Percentiles rank a stretch among this genome's conserved stretches.
Conservation (phyloP, 2,329 filamentous ascomycete genomes). For the Trichoderma sp. region DNA sequence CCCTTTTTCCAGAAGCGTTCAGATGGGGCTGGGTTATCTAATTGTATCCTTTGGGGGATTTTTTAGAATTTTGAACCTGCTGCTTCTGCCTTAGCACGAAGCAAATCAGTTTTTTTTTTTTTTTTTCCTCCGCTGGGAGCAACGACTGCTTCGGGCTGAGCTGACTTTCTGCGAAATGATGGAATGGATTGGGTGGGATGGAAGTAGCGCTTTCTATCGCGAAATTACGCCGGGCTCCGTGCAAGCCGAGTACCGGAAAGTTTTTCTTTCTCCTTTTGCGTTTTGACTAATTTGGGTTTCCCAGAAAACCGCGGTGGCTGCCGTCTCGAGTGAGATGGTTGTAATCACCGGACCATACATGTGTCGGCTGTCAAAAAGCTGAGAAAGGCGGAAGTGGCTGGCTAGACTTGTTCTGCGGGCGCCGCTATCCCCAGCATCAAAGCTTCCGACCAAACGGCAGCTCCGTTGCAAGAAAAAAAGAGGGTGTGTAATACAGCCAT, state of each 20-base stretch:
- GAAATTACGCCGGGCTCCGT: neutral
- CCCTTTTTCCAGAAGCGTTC: neutral
- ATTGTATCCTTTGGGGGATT: neutral
- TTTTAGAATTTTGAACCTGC: neutral
- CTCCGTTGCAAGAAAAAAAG: neutral
- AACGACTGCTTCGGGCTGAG: conserved; percentile 4
- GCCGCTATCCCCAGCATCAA: neutral
- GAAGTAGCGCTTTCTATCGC: neutral
- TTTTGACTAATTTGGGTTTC: conserved; percentile 2
- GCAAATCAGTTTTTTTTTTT: neutral
- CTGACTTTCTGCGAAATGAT: neutral
- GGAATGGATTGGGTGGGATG: neutral
- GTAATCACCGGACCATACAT: conserved; percentile 2
- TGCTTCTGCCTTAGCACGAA: neutral
- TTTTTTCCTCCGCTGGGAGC: neutral
- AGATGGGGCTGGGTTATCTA: neutral
- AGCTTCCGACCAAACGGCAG: neutral
- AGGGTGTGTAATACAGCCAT: neutral
- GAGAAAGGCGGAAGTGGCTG: neutral
- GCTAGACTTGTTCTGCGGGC: conserved; percentile 3
- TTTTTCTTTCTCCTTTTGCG: neutral
- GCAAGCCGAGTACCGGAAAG: neutral
- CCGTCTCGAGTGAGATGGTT: neutral
- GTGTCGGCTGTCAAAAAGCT: neutral
- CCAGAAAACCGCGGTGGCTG: neutral